Percentiles rank a stretch among this genome's conserved stretches.
These are phyloP conservation scores for Dicorynia guianensis DNA, from an alignment of 306 rosid genomes.

Conservation along the genomic window DNA sequence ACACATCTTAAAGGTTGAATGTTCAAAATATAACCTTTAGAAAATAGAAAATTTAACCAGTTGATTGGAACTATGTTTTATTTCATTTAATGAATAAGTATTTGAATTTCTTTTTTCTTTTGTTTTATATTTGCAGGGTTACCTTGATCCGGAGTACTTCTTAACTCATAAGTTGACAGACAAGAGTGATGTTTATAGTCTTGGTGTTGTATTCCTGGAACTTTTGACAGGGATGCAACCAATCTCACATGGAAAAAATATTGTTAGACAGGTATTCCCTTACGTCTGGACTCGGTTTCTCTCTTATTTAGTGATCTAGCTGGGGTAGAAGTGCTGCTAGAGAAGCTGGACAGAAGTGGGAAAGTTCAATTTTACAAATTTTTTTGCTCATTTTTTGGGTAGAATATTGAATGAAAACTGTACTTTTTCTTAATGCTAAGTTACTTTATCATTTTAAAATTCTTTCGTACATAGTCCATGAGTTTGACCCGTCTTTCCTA, in stretches of 20 bases:
- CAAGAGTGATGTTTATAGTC: constrained; percentile 93
- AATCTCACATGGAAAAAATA: constrained; percentile 87
- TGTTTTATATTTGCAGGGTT: constrained; percentile 65
- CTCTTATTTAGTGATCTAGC: not conserved
- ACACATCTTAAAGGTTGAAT: not conserved
- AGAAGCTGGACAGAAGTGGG: not conserved
- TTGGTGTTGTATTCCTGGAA: constrained; percentile 91
- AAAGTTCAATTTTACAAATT: not conserved
- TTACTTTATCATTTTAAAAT: not conserved
- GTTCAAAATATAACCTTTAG: not conserved
- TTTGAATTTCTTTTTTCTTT: not conserved
- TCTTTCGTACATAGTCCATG: not conserved
- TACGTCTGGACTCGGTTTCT: constrained; percentile 12
- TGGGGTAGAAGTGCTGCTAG: not conserved
- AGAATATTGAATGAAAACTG: not conserved
- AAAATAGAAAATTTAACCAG: not conserved
- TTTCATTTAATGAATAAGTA: constrained; percentile 17
- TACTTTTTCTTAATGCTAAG: not conserved
- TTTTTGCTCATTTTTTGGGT: not conserved
- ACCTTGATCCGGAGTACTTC: constrained; percentile 94
- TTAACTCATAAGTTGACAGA: constrained; percentile 81
- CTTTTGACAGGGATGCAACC: constrained; percentile 85
- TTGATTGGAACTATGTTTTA: constrained; percentile 7
- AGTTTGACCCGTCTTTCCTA: not conserved
- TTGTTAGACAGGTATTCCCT: constrained; percentile 80